Evolutionary conservation across 768 basidiomycete species (phyloP), one percentile per base, ranked within the genome.

Genomic region (Kwoniella dendrophila): DNA sequence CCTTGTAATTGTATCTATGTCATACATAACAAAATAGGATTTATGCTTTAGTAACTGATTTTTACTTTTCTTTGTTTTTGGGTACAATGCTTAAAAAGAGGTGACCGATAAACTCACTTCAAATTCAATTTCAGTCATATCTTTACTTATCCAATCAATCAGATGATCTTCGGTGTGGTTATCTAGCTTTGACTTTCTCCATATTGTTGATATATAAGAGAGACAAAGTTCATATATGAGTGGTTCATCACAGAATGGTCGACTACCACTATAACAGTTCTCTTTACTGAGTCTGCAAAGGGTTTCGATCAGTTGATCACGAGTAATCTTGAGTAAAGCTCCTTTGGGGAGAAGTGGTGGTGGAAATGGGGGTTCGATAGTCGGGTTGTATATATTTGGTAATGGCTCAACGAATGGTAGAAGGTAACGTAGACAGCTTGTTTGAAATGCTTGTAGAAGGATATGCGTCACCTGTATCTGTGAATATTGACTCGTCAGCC

Each of bases 131-230:
- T 74, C 68, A 3, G 64, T 61, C 30, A 74, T 36, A 24, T 64
- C 62, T 43, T 55, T 70, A n/a, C 61, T 64, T n/a, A 74, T 63
- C 24, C 54, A 55, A 44, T 74, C 73, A 16, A 66, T 64, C 24
- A 64, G 24, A 27, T 22, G 49, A 4, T 20, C 24, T 22, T 55
- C 61, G n/a, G 29, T 22, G 29, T 4, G 4, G 11, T 22, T 32
- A 12, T 53, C 43, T 27, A 18, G 32, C 22, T 49, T 49, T 22
- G 62, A 34, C 63, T 38, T 34, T 30, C 65, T 36, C 71, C 68
- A 70, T 34, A 57, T 27, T 36, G 32, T 30, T 18, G 61, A 62
- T 10, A 70, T 66, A 43, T 70, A 70, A 40, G 70, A 69, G 18
- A 73, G 41, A 33, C 64, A 67, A 1, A 73, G 41, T 44, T 73